These are phyloP conservation scores for Casaregolazyma lundiana DNA, from an alignment of 1,139 yeast species.

Conservation along the genomic window DNA sequence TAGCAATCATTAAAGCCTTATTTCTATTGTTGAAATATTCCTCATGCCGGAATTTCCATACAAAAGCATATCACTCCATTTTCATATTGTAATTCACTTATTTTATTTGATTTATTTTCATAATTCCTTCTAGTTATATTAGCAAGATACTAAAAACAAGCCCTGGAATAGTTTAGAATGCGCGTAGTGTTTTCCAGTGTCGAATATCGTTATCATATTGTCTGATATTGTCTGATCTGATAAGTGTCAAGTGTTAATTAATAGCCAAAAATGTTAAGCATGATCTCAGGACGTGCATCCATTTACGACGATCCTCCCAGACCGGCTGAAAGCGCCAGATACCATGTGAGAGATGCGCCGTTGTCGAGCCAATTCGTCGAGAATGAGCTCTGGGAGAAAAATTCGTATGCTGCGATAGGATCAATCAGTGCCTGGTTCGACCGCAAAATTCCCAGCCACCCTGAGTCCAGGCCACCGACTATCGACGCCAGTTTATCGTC, in stretches of 20 bases:
- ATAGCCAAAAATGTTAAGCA: not conserved
- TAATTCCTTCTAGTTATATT: not conserved
- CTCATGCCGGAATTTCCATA: too few relatives aligned
- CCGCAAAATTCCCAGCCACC: conserved; percentile 85
- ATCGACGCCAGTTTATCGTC: conserved; percentile 46
- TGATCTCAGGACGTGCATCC: not conserved
- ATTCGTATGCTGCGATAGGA: conserved; percentile 60
- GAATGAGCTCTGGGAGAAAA: conserved; percentile 56
- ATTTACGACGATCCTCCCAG: conserved; percentile 10
- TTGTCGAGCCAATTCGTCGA: conserved; percentile 56
- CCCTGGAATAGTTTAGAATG: not conserved
- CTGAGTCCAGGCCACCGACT: conserved; percentile 55
- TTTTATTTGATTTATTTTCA: not conserved
- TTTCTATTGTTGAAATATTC: too few relatives aligned
- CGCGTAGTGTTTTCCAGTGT: too few relatives aligned
- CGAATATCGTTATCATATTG: too few relatives aligned
- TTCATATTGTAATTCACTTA: not conserved
- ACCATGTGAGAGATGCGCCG: conserved; percentile 91
- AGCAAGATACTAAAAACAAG: not conserved
- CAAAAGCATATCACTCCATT: not conserved
- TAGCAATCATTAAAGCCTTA: too few relatives aligned
- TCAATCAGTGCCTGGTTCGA: conserved; percentile 74
- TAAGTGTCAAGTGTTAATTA: too few relatives aligned
- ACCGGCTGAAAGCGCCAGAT: conserved; percentile 71
- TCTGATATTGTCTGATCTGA: too few relatives aligned